phyloP scores from a whole-genome alignment of 805 yeast genomes.

The Suhomyces tanzawaensis region DNA sequence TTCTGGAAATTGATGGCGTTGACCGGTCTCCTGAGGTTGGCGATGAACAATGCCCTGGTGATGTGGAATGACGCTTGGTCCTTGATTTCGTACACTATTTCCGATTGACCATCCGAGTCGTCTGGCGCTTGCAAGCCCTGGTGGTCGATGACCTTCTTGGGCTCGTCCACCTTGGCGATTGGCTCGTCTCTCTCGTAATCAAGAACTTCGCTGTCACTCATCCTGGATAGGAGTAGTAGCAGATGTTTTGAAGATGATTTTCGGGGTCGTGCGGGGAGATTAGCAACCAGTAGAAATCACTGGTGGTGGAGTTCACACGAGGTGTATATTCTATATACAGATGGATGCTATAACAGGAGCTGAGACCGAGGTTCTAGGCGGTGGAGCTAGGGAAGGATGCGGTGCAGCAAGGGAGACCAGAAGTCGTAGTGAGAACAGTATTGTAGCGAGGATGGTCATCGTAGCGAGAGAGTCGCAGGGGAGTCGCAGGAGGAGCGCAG shows the following conservation, averaged over 20 bases:
- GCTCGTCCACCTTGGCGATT: not conserved
- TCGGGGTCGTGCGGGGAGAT: constrained; percentile 10
- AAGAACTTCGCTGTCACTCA: constrained; percentile 16
- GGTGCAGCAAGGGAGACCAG: no score
- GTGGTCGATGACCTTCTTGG: constrained; percentile 14
- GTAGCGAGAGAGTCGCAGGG: no score
- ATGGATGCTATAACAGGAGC: no score
- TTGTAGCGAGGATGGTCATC: no score
- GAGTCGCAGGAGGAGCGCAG: no score
- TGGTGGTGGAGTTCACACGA: no score
- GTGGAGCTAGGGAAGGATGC: no score
- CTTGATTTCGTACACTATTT: constrained; percentile 30
- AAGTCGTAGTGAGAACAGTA: no score
- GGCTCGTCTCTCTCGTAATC: constrained; percentile 11
- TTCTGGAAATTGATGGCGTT: constrained; percentile 39
- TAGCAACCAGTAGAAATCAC: no score
- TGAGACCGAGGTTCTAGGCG: no score
- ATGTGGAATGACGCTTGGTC: constrained; percentile 32
- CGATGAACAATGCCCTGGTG: constrained; percentile 46
- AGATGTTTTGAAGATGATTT: not conserved
- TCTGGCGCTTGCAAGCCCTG: constrained; percentile 16
- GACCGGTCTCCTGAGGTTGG: constrained; percentile 39
- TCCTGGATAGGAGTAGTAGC: not conserved
- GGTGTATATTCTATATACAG: no score
- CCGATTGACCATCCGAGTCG: constrained; percentile 3